These are phyloP conservation scores for Nakataea oryzae DNA, from an alignment of 2,329 filamentous ascomycete genomes.

Conservation along the genomic window DNA sequence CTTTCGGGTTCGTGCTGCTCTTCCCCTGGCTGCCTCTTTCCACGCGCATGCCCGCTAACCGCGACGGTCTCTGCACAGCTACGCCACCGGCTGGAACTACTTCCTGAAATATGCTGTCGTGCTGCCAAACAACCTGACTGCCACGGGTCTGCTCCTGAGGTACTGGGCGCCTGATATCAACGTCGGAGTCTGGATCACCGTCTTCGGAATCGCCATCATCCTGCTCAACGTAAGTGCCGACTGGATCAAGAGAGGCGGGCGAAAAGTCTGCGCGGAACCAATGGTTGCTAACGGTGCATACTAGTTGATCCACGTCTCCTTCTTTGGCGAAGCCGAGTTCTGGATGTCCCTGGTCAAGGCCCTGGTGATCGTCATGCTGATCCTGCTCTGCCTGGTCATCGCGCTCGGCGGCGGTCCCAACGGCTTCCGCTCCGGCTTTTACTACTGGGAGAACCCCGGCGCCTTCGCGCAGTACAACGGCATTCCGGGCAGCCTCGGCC, in stretches of 20 bases:
- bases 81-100: constrained; percentile 36
- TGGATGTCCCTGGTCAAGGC: constrained; percentile 34
- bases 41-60: background rate
- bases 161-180: constrained; percentile 27
- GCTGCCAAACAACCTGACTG: constrained; percentile 26
- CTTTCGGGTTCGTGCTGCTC: constrained; percentile 12
- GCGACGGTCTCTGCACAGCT: constrained; percentile 12
- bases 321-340: constrained; percentile 37
- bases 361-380: constrained; percentile 42
- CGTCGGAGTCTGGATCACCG: constrained; percentile 24
- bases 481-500: constrained; percentile 30
- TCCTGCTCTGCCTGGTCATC: constrained; percentile 46
- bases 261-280: background rate
- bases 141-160: constrained; percentile 24
- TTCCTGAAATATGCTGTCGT: constrained; percentile 27
- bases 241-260: background rate
- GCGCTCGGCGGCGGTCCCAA: constrained; percentile 45
- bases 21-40: background rate
- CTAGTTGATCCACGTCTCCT: constrained; percentile 24
- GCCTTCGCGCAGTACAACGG: constrained; percentile 28
- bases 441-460: constrained; percentile 31
- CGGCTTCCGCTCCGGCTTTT: constrained; percentile 31
- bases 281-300: background rate
- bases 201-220: constrained; percentile 23
- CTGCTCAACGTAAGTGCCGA: background rate